phyloP scores from a whole-genome alignment of 257 asterid genomes.

The Penstemon davidsonii region DNA sequence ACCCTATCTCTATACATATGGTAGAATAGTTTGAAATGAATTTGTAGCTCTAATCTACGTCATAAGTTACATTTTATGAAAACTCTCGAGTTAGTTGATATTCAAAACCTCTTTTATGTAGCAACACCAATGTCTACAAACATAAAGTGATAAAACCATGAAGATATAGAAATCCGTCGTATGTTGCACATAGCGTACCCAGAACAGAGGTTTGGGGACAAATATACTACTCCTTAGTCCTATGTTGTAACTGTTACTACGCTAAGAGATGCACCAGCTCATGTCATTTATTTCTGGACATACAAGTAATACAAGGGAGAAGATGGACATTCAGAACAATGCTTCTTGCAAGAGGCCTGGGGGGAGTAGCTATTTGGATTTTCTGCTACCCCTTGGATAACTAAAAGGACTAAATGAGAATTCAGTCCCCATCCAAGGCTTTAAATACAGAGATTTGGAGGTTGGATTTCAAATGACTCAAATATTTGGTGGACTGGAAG shows the following conservation, averaged over 20 bases:
- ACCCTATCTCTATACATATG: too few relatives aligned
- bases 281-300: conserved; percentile 67
- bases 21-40: too few relatives aligned
- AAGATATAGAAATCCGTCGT: conserved; percentile 22
- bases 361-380: conserved; percentile 83
- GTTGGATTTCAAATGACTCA: too few relatives aligned
- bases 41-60: too few relatives aligned
- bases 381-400: conserved; percentile 75
- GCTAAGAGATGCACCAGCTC: conserved; percentile 68
- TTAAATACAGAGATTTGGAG: too few relatives aligned
- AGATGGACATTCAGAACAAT: conserved; percentile 33
- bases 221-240: conserved; percentile 3
- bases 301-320: conserved; percentile 48
- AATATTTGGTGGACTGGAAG: too few relatives aligned
- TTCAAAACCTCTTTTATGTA: too few relatives aligned
- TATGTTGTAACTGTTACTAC: conserved; percentile 11
- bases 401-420: conserved; percentile 53
- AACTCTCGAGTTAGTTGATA: too few relatives aligned
- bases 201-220: conserved; percentile 53
- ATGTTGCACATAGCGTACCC: conserved; percentile 24
- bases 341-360: conserved; percentile 80
- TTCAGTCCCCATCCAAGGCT: conserved; percentile 25
- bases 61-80: too few relatives aligned
- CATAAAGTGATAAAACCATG: too few relatives aligned
- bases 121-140: too few relatives aligned